Percentiles rank a stretch among this genome's conserved stretches.
phyloP scores from a whole-genome alignment of 2,329 filamentous ascomycete species.

The Trichoderma sp. region DNA sequence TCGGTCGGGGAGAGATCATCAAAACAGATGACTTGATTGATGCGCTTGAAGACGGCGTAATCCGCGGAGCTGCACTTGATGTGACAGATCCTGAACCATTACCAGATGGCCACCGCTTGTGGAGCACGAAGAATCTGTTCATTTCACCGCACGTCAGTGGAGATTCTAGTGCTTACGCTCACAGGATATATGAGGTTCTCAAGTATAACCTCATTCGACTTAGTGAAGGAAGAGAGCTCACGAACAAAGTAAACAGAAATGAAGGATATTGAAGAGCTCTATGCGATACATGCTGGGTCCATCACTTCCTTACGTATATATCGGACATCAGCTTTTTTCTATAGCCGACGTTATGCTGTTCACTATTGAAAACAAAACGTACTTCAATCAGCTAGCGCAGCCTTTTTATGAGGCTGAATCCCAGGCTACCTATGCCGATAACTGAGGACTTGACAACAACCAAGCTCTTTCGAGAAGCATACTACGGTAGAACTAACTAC shows the following conservation, averaged over 20 bases:
- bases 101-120: constrained; percentile 65
- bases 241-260: constrained; percentile 42
- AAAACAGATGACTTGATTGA: constrained; percentile 57
- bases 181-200: constrained; percentile 43
- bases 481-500: too few relatives aligned
- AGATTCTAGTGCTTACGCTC: constrained; percentile 39
- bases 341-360: too few relatives aligned
- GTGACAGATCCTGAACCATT: constrained; percentile 79
- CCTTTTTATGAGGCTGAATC: background rate
- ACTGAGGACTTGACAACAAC: background rate
- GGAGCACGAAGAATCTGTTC: constrained; percentile 66
- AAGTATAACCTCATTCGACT: constrained; percentile 41
- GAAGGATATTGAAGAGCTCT: constrained; percentile 24
- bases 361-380: background rate
- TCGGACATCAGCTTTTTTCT: background rate
- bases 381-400: background rate
- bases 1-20: constrained; percentile 59
- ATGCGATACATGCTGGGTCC: background rate
- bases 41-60: constrained; percentile 50
- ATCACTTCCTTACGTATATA: background rate
- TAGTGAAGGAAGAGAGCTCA: constrained; percentile 37
- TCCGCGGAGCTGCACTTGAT: constrained; percentile 68
- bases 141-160: constrained; percentile 56
- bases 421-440: background rate
- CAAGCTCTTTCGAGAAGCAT: too few relatives aligned